Evolutionary conservation across 2,329 filamentous ascomycete genomes (phyloP), one percentile per base, ranked within the genome.

Genomic region (Fusarium beomiforme): DNA sequence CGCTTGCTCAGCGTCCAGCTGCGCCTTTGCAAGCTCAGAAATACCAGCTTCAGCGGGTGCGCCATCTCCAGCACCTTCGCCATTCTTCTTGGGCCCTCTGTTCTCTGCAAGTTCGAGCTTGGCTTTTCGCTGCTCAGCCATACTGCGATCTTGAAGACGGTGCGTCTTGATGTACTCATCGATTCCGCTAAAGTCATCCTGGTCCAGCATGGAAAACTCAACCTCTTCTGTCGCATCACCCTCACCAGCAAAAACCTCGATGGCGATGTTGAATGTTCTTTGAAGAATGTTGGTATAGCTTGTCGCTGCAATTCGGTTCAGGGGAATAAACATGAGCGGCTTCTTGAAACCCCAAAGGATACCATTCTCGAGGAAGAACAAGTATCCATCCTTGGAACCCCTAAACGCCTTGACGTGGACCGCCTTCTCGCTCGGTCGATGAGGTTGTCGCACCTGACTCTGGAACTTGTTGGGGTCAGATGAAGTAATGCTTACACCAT

Each of bases 281-380:
- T 91, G 90, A 47, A 92, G 81, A 29, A 92, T 89, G 64, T 83
- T 91, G 8, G 89, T 91, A 77, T 91, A 92, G 74, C 88, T 91
- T n/a, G 91, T 83, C 4, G 89, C 88, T 0, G 84, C 83, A 54
- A 92, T 89, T 16, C 86, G 84, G 56, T 87, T 85, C 21, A 91
- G 84, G 8, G 89, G 88, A 8, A 92, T 82, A 72, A 91, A 92
- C 24, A 91, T 80, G 4, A 92, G 78, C 1, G 90, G 90, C 79
- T 92, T 92, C 80, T 91, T 92, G 83, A 90, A 92, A 1, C 85
- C 90, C 89, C 90, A 92, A 11, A 92, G 78, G 58, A 92, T 91
- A 17, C 90, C 90, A 29, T 84, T 89, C 34, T 89, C 86, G 19
- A 92, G 81, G 76, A 92, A 91, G 76, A 91, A 92, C 2, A 92